phyloP scores from a whole-genome alignment of 768 basidiomycete genomes.

The Amanita rimosa region DNA sequence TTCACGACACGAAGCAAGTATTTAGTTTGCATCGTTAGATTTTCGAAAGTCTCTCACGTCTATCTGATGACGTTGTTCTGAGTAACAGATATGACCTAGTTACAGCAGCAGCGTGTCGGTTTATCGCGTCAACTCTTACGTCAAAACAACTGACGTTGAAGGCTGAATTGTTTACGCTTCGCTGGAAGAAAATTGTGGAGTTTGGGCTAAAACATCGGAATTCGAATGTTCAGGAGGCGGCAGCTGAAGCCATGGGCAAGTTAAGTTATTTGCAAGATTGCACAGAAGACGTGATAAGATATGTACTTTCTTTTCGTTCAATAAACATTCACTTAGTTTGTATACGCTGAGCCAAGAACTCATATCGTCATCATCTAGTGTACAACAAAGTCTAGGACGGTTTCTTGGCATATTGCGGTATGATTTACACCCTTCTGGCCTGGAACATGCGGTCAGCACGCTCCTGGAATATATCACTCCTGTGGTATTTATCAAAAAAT shows the following conservation, averaged over 20 bases:
- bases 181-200: conserved; percentile 65
- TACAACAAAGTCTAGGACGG: conserved; percentile 68
- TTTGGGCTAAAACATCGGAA: conserved; percentile 60
- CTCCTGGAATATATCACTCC: conserved; percentile 49
- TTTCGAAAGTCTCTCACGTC: conserved; percentile 42
- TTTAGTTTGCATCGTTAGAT: conserved; percentile 32
- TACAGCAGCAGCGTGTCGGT: conserved; percentile 56
- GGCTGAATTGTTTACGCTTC: conserved; percentile 24
- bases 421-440: conserved; percentile 40
- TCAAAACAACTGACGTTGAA: conserved; percentile 34
- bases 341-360: conserved; percentile 57
- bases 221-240: conserved; percentile 60
- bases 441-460: conserved; percentile 37
- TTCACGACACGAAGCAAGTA: not conserved
- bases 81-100: conserved; percentile 63
- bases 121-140: conserved; percentile 62
- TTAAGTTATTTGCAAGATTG: conserved; percentile 63
- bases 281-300: conserved; percentile 59
- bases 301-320: conserved; percentile 25
- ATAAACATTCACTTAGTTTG: conserved; percentile 8
- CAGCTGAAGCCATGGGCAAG: conserved; percentile 56
- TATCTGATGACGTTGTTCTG: conserved; percentile 50
- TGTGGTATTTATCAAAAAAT: conserved; percentile 27
- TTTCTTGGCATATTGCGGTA: conserved; percentile 65
- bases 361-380: conserved; percentile 31